Evolutionary conservation across 1,139 yeast genomes (phyloP), one percentile per base, ranked within the genome.

Genomic region (Yamadazyma taylorii): DNA sequence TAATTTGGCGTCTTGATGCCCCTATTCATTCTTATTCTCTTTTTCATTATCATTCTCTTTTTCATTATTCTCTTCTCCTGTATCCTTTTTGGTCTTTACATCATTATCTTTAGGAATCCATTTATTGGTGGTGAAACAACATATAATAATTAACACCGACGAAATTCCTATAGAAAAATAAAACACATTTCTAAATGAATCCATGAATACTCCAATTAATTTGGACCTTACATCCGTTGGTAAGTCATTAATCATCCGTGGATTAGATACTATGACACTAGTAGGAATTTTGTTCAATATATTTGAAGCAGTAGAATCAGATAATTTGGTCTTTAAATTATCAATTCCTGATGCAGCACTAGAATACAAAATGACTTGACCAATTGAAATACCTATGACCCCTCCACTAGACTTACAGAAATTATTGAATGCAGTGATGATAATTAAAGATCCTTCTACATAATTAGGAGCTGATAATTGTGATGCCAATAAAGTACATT

Each of bases 391-490:
- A 14, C 79, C 75, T 23, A 78, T 39, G 1, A 76, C 69, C 15
- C 79, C 79, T 27, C 78, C 80, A 9, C 68, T 37, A 2, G 78
- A 60, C 45, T 78, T 66, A 25, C 60, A 48, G 46, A 78, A 75
- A 45, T 73, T 73, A 35, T 72, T 46, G 41, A 74, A 63, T 1
- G 79, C 56, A 1, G 81, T 77, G 2, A 75, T 67, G 43, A 75
- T 50, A 36, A 79, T 73, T 32, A 74, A 60, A 0, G 78, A 67
- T 4, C 84, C 84, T 3, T 68, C 66, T 9, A 65, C 49, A 22
- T 63, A 51, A 21, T 65, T 67, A 2, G 85, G 85, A 1, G 83
- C 78, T 30, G 65, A 60, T 24, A 81, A 52, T 51, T 82, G 88
- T 6, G 75, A 69, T 12, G 79, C 60, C 16, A 82, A 52, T 32